Base-by-base conservation (phyloP, 2,329 filamentous ascomycete genomes). In the Ophioceras dolichostomum region DNA sequence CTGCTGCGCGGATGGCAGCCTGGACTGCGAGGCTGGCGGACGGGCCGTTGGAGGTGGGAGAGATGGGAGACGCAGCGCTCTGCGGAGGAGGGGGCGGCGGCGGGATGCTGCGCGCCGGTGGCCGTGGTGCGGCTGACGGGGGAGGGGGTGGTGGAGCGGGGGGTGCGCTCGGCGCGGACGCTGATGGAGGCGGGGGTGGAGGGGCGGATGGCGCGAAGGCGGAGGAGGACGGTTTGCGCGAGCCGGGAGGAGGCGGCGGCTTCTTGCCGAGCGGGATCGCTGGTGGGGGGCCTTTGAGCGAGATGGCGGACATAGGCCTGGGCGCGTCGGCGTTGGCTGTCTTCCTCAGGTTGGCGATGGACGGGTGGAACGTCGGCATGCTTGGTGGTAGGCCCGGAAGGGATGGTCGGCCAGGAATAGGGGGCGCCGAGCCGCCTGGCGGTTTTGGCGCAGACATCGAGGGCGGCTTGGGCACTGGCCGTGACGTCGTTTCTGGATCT, bases 181-280 rank as follows among this genome's bases (percentile, higher is more conserved):
- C 58, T 4, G 64, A 56, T 13, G 65, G 60, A 28, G 59, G 58
- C 10, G 57, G 56, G 2, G 60, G 57, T 45, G 59, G 47, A 35
- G 62, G 53, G 37, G 63, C 58, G 13, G 61, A 59, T 10, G 55
- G 34, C 27, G 14, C 21, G 24, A 29, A 18, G 7, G 55, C 34
- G 50, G 59, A 40, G 45, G 55, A 43, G 53, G 68, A 73, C 10
- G 73, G 71, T 49, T 79, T 77, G 45, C 76, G 64, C 39, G 67
- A 73, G 41, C 64, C 67, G 37, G 76, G 77, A 36, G 72, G 68
- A 30, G 76, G 73, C 19, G 77, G 76, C 26, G 73, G 74, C 51
- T 87, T 87, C 65, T 86, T 87, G 41, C 81, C 82, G 48, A 84
- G 70, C 5, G 80, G 81, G n/a, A n/a, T n/a, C n/a, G n/a, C n/a